These are phyloP conservation scores for Acacia confusa DNA, from an alignment of 306 rosid genomes.

Conservation along the genomic window DNA sequence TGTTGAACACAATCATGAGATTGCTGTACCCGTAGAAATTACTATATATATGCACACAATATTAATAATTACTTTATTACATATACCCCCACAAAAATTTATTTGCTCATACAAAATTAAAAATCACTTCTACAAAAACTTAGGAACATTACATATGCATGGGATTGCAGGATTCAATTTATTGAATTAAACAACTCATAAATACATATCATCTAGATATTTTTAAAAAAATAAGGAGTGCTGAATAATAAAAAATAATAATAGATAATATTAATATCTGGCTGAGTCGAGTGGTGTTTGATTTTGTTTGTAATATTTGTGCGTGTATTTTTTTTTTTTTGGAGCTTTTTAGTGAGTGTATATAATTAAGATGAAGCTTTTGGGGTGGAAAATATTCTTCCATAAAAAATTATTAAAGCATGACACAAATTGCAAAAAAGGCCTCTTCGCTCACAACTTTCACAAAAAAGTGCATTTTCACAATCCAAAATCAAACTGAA, in stretches of 20 bases:
- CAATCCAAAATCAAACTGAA: slow-evolving; percentile 7
- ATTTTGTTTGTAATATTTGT: background rate
- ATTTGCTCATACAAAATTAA: background rate
- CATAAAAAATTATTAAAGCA: background rate
- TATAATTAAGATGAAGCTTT: background rate
- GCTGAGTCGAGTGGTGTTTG: too few relatives aligned
- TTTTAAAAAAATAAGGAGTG: background rate
- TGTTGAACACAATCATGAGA: background rate
- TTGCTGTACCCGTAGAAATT: background rate
- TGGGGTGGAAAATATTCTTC: background rate
- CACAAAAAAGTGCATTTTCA: slow-evolving; percentile 21
- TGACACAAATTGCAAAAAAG: background rate
- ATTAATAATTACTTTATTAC: background rate
- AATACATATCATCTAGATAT: background rate
- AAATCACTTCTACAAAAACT: background rate
- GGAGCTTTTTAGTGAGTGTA: background rate
- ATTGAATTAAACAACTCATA: background rate
- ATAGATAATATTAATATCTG: too few relatives aligned
- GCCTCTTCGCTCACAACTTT: background rate
- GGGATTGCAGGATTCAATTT: background rate
- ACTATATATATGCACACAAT: background rate
- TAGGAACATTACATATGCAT: background rate
- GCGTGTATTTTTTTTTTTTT: background rate
- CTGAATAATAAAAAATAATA: background rate
- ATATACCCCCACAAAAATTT: background rate